phyloP scores from a whole-genome alignment of 192 early-diverging fungal species.

The Coemansia asiatica region DNA sequence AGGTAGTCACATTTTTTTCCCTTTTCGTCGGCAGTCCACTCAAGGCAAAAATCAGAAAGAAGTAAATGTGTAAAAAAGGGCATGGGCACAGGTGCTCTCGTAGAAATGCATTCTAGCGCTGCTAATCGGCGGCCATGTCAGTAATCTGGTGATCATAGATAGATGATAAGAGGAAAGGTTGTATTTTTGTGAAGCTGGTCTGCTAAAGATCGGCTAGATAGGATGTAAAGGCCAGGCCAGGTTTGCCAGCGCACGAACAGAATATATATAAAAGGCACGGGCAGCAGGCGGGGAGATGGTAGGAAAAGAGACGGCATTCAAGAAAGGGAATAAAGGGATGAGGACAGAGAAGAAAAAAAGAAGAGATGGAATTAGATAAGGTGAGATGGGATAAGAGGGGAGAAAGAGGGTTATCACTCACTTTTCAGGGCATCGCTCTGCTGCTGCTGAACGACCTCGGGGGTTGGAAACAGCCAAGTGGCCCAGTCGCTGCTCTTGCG shows the following conservation, averaged over 20 bases:
- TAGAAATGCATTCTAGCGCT: neutral
- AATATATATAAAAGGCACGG: neutral
- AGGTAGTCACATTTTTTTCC: no score
- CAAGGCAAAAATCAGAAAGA: no score
- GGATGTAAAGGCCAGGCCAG: neutral
- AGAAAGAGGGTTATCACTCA: constrained; percentile 39
- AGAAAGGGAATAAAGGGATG: neutral
- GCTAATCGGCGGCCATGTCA: neutral
- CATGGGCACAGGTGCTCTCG: no score
- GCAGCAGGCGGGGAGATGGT: neutral
- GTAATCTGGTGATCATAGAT: neutral
- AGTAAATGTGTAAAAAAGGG: no score
- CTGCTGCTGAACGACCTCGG: constrained; percentile 54
- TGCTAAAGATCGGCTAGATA: neutral
- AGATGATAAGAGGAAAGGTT: no score
- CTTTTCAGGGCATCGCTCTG: constrained; percentile 45
- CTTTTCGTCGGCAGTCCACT: no score
- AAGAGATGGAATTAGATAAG: constrained; percentile 5
- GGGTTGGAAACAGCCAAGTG: constrained; percentile 77
- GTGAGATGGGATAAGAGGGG: constrained; percentile 12
- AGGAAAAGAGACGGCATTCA: neutral
- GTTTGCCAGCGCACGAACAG: neutral
- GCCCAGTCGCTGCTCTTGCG: constrained; percentile 82
- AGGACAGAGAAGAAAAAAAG: neutral
- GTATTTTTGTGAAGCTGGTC: neutral